These are phyloP conservation scores for Puccinia hordei DNA, from an alignment of 1,284 basidiomycete genomes.

Conservation along the genomic window DNA sequence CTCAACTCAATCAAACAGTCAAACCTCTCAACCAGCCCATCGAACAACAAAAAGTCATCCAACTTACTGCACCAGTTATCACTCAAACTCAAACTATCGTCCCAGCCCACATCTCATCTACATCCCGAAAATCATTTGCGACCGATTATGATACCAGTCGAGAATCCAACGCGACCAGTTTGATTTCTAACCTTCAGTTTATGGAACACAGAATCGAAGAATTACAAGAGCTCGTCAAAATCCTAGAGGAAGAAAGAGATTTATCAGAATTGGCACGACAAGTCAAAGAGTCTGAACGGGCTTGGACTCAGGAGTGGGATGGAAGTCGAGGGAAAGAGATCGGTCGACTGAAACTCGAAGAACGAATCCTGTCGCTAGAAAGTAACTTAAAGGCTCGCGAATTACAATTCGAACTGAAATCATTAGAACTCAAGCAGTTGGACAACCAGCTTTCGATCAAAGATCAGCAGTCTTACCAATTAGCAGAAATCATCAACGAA, in stretches of 20 bases:
- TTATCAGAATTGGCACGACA: not conserved
- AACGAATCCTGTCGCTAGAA: not conserved
- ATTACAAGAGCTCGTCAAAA: constrained; percentile 1
- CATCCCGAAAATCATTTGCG: constrained; percentile 8
- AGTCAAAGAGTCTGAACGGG: not conserved
- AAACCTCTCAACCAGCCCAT: not conserved
- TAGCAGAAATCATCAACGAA: not conserved
- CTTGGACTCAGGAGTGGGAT: not conserved
- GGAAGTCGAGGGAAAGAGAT: constrained; percentile 12
- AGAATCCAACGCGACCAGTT: constrained; percentile 14
- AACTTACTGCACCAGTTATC: not conserved
- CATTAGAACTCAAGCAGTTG: not conserved
- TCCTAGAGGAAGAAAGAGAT: not conserved
- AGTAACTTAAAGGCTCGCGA: not conserved
- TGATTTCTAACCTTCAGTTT: not conserved
- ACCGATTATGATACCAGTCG: constrained; percentile 28
- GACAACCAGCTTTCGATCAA: constrained; percentile 29
- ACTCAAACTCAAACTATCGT: not conserved
- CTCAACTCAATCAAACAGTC: not conserved
- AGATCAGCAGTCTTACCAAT: not conserved
- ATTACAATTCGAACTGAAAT: constrained; percentile 3
- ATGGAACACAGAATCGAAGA: constrained; percentile 27
- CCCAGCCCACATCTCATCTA: not conserved
- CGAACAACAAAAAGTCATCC: not conserved
- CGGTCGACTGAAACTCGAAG: not conserved